Conservation (phyloP, 768 basidiomycete genomes). For the Lactarius akahatsu region DNA sequence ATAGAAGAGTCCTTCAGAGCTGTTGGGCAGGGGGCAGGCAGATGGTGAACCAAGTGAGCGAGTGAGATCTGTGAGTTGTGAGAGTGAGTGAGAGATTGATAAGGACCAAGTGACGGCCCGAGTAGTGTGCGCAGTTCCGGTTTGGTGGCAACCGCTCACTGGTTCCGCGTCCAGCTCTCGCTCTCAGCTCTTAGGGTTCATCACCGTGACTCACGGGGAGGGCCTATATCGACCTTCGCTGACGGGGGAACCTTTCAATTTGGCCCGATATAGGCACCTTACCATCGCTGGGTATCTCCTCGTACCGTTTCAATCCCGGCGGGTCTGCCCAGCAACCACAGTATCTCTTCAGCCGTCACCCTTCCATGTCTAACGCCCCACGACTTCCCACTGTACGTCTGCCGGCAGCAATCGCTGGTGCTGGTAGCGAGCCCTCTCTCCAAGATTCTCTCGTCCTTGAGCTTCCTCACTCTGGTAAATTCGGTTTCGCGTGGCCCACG, state of each 20-base stretch:
- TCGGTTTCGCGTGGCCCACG: slow-evolving; percentile 58
- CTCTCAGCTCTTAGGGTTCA: not conserved
- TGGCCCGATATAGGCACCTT: slow-evolving; percentile 20
- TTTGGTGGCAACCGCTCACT: slow-evolving; percentile 16
- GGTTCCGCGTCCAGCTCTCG: not conserved
- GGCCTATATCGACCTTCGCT: slow-evolving; percentile 21
- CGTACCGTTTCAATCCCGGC: slow-evolving; percentile 16
- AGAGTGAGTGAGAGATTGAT: not conserved
- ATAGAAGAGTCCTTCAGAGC: not conserved
- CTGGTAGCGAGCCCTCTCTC: slow-evolving; percentile 41
- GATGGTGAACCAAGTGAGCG: not conserved
- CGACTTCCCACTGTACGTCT: slow-evolving; percentile 52
- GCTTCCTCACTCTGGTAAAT: slow-evolving; percentile 52
- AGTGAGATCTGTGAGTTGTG: not conserved
- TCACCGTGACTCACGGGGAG: slow-evolving; percentile 9
- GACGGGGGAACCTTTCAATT: slow-evolving; percentile 13
- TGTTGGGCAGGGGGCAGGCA: not conserved
- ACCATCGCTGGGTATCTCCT: slow-evolving; percentile 15
- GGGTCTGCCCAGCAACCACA: slow-evolving; percentile 18
- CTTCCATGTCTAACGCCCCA: slow-evolving; percentile 35
- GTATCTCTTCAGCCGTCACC: slow-evolving; percentile 10
- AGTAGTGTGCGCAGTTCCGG: slow-evolving; percentile 8
- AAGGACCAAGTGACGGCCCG: not conserved
- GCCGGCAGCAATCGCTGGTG: slow-evolving; percentile 42
- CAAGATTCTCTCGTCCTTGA: slow-evolving; percentile 49